These are phyloP conservation scores for Hanseniaspora clermontiae DNA, from an alignment of 805 yeast genomes.

Conservation along the genomic window DNA sequence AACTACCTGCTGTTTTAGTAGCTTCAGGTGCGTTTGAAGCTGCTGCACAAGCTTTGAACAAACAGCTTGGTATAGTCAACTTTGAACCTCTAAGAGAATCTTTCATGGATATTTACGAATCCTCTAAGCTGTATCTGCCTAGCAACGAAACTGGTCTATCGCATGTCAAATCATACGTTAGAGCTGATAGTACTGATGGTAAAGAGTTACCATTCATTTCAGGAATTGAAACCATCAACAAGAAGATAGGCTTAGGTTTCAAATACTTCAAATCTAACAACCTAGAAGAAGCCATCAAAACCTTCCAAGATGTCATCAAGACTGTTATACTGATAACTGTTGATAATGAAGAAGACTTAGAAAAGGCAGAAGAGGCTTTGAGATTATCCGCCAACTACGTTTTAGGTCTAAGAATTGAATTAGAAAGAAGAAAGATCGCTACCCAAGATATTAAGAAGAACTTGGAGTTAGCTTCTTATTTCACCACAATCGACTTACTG, in stretches of 20 bases:
- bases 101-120: constrained; percentile 71
- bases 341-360: constrained; percentile 59
- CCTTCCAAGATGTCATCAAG: constrained; percentile 70
- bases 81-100: constrained; percentile 79
- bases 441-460: constrained; percentile 66
- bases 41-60: constrained; percentile 82
- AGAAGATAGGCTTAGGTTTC: constrained; percentile 57
- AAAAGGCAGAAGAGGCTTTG: constrained; percentile 58
- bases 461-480: constrained; percentile 89
- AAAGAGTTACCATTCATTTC: constrained; percentile 57
- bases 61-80: constrained; percentile 75
- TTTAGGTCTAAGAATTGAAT: constrained; percentile 80
- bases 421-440: constrained; percentile 71
- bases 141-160: constrained; percentile 60
- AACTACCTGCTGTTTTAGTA: constrained; percentile 79
- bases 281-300: constrained; percentile 63
- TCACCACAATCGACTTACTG: constrained; percentile 72
- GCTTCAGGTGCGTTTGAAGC: constrained; percentile 96
- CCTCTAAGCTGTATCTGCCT: constrained; percentile 63
- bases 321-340: constrained; percentile 62
- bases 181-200: constrained; percentile 42
- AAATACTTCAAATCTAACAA: constrained; percentile 72
- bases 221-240: constrained; percentile 55
- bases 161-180: constrained; percentile 53
- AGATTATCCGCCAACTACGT: constrained; percentile 77